Evolutionary conservation across 192 early-diverging fungal species (phyloP).

Genomic region (Bifiguratus adelaidae): DNA sequence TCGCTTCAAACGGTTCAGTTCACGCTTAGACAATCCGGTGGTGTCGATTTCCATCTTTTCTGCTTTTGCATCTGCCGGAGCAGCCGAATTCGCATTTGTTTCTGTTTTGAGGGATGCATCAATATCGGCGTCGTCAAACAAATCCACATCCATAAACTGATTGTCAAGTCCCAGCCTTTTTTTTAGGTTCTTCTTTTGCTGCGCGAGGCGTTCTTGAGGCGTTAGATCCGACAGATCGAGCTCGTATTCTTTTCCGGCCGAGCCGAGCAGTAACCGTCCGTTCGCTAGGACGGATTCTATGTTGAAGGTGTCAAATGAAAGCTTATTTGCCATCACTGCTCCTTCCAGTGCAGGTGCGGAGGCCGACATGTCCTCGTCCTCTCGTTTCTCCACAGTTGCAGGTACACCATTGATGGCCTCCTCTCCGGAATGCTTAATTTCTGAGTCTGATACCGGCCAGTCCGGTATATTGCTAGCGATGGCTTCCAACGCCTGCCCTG

Average conservation of each 20-base stretch:
- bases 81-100: not conserved
- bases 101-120: conserved; percentile 1
- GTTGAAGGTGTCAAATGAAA: conserved; percentile 75
- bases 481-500: conserved; percentile 80
- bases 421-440: too few species aligned
- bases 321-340: conserved; percentile 29
- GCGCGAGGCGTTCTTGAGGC: conserved; percentile 67
- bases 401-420: too few species aligned
- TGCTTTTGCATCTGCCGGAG: too few species aligned
- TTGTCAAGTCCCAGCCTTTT: conserved; percentile 78
- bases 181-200: conserved; percentile 74
- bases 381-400: too few species aligned
- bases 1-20: conserved; percentile 81
- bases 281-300: conserved; percentile 69
- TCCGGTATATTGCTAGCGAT: conserved; percentile 83
- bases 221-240: conserved; percentile 67
- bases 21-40: conserved; percentile 79
- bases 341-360: conserved; percentile 4
- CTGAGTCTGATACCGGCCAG: too few species aligned
- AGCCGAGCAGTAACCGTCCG: conserved; percentile 71
- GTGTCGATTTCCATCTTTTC: conserved; percentile 47
- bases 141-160: conserved; percentile 83
- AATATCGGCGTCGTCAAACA: conserved; percentile 81
- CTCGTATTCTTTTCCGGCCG: conserved; percentile 91
- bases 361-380: not conserved